Conservation (phyloP, 2,329 filamentous ascomycete genomes). For the Aspergillus alliaceus region DNA sequence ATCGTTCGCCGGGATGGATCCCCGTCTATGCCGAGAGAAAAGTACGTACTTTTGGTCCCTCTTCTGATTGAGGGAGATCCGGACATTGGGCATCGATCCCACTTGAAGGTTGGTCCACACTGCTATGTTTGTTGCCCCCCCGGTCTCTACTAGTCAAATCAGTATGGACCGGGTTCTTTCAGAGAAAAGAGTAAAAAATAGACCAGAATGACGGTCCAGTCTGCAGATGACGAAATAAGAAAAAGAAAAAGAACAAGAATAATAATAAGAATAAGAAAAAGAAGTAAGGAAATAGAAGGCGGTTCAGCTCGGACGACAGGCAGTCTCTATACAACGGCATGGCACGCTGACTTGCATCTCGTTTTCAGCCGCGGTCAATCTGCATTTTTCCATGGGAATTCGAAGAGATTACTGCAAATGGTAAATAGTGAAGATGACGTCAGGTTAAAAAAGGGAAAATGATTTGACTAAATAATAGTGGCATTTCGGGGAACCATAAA, state of each 20-base stretch:
- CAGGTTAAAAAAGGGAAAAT: no score
- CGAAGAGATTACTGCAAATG: background rate
- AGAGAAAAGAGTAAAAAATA: background rate
- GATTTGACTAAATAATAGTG: no score
- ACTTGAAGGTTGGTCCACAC: background rate
- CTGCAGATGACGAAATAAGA: no score
- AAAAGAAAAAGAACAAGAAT: no score
- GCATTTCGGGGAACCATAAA: background rate
- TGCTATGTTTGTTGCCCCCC: background rate
- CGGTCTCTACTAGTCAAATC: no score
- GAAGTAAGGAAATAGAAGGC: no score
- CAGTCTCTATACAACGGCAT: background rate
- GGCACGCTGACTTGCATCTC: background rate
- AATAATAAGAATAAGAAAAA: no score
- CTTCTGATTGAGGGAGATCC: background rate
- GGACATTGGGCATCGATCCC: background rate
- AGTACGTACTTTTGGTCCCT: background rate
- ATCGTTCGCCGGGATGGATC: background rate
- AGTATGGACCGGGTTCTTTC: background rate
- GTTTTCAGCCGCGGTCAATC: background rate
- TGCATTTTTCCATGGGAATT: background rate
- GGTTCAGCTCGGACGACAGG: background rate
- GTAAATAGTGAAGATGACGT: background rate
- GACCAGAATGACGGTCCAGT: background rate
- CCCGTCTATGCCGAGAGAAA: background rate